Evolutionary conservation across 106 monocot genomes (phyloP).

Genomic region (Agapanthus africanus): DNA sequence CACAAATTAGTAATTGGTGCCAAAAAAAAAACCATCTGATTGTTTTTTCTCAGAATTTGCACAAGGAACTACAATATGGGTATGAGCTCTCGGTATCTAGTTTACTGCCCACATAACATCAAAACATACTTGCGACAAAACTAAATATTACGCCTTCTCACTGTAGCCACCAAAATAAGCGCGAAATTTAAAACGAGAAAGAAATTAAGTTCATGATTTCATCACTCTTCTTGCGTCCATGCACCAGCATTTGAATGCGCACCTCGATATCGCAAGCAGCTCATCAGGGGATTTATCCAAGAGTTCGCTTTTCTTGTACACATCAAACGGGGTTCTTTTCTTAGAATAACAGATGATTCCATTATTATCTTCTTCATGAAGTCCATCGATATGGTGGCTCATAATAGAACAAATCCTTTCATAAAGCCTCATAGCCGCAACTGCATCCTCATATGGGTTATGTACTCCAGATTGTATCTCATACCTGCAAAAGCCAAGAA

Average conservation of each 20-base stretch:
- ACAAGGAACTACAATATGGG: too few species aligned
- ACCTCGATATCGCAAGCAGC: constrained; percentile 10
- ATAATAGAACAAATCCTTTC: constrained; percentile 4
- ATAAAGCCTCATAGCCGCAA: constrained; percentile 17
- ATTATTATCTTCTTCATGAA: not conserved
- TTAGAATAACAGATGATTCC: not conserved
- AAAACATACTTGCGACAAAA: too few species aligned
- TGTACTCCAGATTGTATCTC: constrained; percentile 18
- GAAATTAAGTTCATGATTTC: not conserved
- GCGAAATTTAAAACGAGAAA: too few species aligned
- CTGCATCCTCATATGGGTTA: constrained; percentile 17
- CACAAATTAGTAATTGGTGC: too few species aligned
- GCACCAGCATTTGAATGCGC: constrained; percentile 18
- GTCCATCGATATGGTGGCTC: constrained; percentile 2
- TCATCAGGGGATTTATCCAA: constrained; percentile 13
- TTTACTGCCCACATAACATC: too few species aligned
- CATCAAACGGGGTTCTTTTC: constrained; percentile 7
- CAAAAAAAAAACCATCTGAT: too few species aligned
- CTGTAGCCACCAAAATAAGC: too few species aligned
- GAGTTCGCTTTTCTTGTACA: constrained; percentile 5
- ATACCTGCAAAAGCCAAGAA: constrained; percentile 10
- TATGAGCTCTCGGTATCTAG: too few species aligned
- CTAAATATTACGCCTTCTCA: too few species aligned
- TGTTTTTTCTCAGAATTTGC: too few species aligned
- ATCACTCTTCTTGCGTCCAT: not conserved